Conservation (phyloP, 495 filamentous ascomycete genomes). For the Penicillium pancosmium region DNA sequence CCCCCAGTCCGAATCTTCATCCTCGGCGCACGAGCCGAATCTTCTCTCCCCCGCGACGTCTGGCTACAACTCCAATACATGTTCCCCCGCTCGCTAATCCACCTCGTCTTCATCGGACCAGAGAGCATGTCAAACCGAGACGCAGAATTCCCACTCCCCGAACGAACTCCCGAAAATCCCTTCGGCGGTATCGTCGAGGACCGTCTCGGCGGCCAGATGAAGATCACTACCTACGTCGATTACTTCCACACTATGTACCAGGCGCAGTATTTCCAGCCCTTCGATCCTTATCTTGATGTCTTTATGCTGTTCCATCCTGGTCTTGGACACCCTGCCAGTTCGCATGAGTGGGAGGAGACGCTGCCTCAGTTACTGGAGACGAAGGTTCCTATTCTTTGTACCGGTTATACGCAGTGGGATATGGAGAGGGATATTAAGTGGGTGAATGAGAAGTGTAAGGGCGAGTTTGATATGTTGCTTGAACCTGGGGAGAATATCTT, state of each 20-base stretch:
- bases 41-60: constrained; percentile 87
- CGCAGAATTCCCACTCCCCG: constrained; percentile 85
- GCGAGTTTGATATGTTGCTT: constrained; percentile 90
- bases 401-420: constrained; percentile 93
- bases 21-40: constrained; percentile 93
- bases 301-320: constrained; percentile 97
- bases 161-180: constrained; percentile 79
- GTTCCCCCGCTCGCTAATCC: constrained; percentile 74
- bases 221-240: constrained; percentile 95
- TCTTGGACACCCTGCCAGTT: constrained; percentile 87
- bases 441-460: constrained; percentile 78
- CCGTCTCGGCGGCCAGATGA: constrained; percentile 78
- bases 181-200: constrained; percentile 93
- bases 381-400: constrained; percentile 90
- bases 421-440: constrained; percentile 89
- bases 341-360: constrained; percentile 91
- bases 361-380: constrained; percentile 88
- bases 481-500: constrained; percentile 94
- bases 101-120: constrained; percentile 93
- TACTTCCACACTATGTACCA: constrained; percentile 98
- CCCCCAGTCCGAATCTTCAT: constrained; percentile 88
- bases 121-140: constrained; percentile 93
- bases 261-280: constrained; percentile 83
- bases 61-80: constrained; percentile 92
- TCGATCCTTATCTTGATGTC: constrained; percentile 96